Evolutionary conservation across 306 rosid genomes (phyloP).

Genomic region (Pyrus betulifolia): DNA sequence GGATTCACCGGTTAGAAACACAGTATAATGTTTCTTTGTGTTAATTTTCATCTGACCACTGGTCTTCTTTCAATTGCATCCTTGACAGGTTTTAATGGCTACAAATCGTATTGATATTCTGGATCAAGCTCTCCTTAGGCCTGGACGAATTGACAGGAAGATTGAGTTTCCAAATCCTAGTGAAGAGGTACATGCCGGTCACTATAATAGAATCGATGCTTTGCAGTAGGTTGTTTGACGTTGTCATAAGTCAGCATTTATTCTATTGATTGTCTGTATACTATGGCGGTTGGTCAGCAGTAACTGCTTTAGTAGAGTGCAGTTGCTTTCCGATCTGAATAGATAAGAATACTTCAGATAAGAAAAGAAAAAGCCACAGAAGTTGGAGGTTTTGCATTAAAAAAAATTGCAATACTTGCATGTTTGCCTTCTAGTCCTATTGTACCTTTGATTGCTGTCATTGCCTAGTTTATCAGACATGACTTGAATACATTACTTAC

Average conservation of each 20-base stretch:
- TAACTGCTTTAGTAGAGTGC: neutral
- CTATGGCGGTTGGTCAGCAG: neutral
- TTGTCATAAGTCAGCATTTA: neutral
- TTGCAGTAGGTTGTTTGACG: neutral
- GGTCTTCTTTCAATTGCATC: neutral
- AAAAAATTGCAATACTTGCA: neutral
- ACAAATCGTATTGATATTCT: slow-evolving; percentile 97
- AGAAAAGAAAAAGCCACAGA: neutral
- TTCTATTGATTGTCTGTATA: neutral
- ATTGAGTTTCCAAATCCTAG: slow-evolving; percentile 98
- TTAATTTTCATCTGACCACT: neutral
- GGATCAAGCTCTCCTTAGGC: slow-evolving; percentile 98
- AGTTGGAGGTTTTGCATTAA: neutral
- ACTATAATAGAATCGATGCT: neutral
- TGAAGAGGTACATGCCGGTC: slow-evolving; percentile 49
- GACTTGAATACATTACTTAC: neutral
- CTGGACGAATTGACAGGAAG: slow-evolving; percentile 94
- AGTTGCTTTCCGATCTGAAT: neutral
- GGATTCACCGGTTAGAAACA: neutral
- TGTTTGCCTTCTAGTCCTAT: neutral
- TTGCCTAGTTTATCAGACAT: neutral
- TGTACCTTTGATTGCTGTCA: neutral
- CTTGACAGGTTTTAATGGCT: slow-evolving; percentile 89
- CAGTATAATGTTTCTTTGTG: neutral
- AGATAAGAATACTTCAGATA: neutral